A percentile compares a stretch with the other conserved stretches of the same genome.
Conservation (phyloP, 139 green algal species). For the Chlamydomonas sphaeroides region DNA sequence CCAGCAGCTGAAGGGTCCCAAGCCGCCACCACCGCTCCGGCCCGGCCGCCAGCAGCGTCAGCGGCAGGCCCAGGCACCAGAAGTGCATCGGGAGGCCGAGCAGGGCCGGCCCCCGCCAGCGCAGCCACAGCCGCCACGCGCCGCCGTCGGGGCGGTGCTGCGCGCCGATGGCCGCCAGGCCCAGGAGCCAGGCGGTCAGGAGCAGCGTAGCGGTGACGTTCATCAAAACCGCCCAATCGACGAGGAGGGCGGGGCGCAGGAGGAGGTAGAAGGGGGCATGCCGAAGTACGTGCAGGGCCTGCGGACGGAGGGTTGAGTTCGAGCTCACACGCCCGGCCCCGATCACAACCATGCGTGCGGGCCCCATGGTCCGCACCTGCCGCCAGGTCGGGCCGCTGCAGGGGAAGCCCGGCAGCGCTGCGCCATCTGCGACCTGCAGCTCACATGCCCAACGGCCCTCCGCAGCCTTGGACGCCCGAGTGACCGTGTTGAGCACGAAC, state of each 20-base stretch:
- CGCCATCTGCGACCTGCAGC: not conserved
- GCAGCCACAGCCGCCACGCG: constrained; percentile 6
- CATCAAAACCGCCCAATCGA: constrained; percentile 2
- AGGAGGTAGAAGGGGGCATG: not conserved
- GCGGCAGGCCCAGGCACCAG: constrained; percentile 7
- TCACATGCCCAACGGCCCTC: not conserved
- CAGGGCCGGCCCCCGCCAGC: constrained; percentile 1
- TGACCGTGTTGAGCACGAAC: constrained; percentile 3
- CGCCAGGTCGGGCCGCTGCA: not conserved
- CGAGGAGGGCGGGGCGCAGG: not conserved
- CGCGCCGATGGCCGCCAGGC: not conserved
- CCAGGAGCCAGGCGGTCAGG: constrained; percentile 1
- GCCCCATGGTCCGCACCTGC: not conserved
- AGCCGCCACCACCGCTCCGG: not conserved
- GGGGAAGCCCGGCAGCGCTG: not conserved
- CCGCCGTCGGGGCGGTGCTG: not conserved
- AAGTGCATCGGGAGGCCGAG: constrained; percentile 3
- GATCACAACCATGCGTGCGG: no score
- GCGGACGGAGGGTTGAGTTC: not conserved
- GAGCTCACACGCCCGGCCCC: no score
- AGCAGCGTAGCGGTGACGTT: constrained; percentile 11
- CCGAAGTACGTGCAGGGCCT: constrained; percentile 13
- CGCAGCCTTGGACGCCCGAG: not conserved
- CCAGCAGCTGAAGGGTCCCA: not conserved
- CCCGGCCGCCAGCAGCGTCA: constrained; percentile 8